phyloP scores from a whole-genome alignment of 2,329 filamentous ascomycete species.

The Lasiodiplodia citricola region DNA sequence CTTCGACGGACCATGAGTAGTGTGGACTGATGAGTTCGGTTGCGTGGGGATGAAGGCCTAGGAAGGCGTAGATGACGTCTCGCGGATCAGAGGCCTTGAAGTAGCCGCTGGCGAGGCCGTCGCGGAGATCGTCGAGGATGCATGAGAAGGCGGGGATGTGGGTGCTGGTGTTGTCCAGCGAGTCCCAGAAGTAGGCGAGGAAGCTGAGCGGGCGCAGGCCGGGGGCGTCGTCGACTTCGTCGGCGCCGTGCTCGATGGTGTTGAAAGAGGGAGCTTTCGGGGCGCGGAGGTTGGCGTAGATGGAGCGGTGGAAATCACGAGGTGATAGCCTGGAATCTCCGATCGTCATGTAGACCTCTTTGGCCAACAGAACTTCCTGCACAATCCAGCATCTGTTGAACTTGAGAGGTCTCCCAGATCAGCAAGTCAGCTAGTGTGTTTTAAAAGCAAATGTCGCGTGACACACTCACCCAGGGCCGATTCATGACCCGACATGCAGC shows the following conservation, averaged over 20 bases:
- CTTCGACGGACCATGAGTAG: background rate
- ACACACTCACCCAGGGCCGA: conserved; percentile 18
- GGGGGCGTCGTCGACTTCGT: background rate
- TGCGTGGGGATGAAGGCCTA: background rate
- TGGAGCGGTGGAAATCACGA: background rate
- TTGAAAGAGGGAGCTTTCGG: background rate
- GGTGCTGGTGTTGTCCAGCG: background rate
- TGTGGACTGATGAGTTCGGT: background rate
- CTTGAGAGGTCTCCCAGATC: background rate
- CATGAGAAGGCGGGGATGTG: background rate
- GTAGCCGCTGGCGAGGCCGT: background rate
- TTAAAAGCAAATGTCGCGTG: background rate
- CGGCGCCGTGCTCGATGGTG: too few species aligned
- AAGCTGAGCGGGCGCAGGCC: background rate
- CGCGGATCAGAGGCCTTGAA: background rate
- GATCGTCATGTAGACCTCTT: conserved; percentile 7
- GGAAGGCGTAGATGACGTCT: conserved; percentile 8
- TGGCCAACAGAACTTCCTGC: conserved; percentile 20
- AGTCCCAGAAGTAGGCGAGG: background rate
- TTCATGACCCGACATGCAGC: background rate
- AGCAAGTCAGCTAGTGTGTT: background rate
- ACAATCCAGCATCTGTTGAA: conserved; percentile 19
- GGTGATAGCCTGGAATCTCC: background rate
- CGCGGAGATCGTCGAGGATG: background rate
- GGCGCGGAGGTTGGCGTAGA: background rate